phyloP scores from a whole-genome alignment of 1,284 basidiomycete genomes.

The Naganishia albida region DNA sequence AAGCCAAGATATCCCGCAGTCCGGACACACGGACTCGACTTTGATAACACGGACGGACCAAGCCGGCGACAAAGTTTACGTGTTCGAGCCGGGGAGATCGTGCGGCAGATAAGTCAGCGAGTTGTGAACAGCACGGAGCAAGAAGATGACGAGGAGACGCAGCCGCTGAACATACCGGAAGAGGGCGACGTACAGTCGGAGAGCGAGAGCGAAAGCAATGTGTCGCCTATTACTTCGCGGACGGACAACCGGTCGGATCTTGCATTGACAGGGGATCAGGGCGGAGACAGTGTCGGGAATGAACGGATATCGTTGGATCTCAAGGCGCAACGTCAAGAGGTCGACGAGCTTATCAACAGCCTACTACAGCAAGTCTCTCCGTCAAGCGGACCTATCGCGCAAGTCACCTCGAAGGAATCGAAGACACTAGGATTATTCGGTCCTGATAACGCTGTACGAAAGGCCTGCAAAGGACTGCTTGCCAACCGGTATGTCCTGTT shows the following conservation, averaged over 20 bases:
- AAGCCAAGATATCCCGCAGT: conserved; percentile 2
- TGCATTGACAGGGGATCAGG: neutral
- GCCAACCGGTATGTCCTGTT: conserved; percentile 9
- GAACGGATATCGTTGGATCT: neutral
- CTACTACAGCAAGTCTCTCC: conserved; percentile 2
- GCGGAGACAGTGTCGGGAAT: neutral
- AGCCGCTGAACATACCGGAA: conserved; percentile 11
- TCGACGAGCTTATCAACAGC: neutral
- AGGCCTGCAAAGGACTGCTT: neutral
- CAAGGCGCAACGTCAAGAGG: neutral
- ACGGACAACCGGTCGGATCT: neutral
- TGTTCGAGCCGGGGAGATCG: conserved; percentile 4
- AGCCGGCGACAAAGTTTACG: conserved; percentile 3
- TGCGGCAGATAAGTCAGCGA: conserved; percentile 12
- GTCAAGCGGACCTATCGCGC: neutral
- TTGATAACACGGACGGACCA: neutral
- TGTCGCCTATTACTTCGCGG: neutral
- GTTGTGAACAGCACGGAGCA: conserved; percentile 14
- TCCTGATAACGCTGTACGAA: conserved; percentile 10
- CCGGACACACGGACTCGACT: neutral
- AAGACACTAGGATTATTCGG: conserved; percentile 32
- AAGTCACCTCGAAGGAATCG: conserved; percentile 9
- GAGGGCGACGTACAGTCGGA: conserved; percentile 22
- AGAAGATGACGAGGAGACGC: conserved; percentile 11
- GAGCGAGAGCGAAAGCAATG: conserved; percentile 14